Evolutionary conservation across 2,329 filamentous ascomycete species (phyloP), one percentile per base, ranked within the genome.

Genomic region (Parascedosporium putredinis): DNA sequence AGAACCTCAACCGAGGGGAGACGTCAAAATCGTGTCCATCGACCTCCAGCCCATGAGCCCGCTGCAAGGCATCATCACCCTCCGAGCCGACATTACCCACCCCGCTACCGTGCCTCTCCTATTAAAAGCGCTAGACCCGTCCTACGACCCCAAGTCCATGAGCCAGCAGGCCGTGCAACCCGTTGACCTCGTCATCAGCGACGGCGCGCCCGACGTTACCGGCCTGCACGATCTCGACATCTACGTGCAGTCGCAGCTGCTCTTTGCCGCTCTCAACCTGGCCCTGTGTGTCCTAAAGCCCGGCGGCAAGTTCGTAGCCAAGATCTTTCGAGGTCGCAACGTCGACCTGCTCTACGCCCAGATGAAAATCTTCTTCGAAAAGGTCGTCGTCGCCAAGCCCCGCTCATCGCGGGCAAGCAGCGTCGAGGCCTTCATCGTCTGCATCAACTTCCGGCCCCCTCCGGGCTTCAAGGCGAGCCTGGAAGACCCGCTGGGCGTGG

Each of bases 201-300:
- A 98, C 59, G 93, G 93, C 49, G 93, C 93, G 0, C 93, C 93
- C 1, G 93, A 98, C 60, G 93, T 98, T 10, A 98, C 93, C 1
- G 93, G 93, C 18, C 76, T 98, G 1, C 93, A 98, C 65, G 93
- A 98, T 64, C 79, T 98, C 31, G 93, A 98, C 67, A 97, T 97
- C 57, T 98, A 98, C 67, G 87, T 98, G 16, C 93, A 98, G 68
- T 90, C 87, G 7, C 93, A 97, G 67, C 77, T 98, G 7, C 83
- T 98, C 46, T 96, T 94, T 66, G 88, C 91, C 0, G 93, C 93
- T 0, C 78, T 98, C 18, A 95, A 96, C 64, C 79, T 98, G 2
- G 89, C 93, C 0, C 79, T 96, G 10, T 95, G 91, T 62, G 89
- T 98, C 10, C 78, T 98, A 20, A 86, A 86, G 52, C 90, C 90